Evolutionary conservation across 1,284 basidiomycete species (phyloP).

Genomic region (Malassezia dermatis): DNA sequence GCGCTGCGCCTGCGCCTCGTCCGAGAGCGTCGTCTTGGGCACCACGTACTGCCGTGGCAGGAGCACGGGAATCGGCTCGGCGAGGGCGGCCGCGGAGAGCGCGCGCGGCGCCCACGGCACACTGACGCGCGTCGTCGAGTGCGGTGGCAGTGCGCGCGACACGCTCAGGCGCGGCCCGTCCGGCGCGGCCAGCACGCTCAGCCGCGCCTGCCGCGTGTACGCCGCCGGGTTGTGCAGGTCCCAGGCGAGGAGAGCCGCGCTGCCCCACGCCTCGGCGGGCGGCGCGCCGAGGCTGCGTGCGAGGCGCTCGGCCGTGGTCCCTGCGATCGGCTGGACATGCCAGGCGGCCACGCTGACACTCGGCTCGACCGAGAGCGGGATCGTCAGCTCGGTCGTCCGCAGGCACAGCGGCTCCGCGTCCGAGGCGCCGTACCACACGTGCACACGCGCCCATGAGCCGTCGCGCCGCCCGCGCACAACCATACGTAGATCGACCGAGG

Average conservation of each 20-base stretch:
- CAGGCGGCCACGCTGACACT: constrained; percentile 58
- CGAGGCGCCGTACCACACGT: constrained; percentile 64
- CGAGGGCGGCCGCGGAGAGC: constrained; percentile 56
- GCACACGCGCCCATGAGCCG: constrained; percentile 67
- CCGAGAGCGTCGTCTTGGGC: constrained; percentile 59
- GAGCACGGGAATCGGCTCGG: constrained; percentile 66
- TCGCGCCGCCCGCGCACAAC: constrained; percentile 75
- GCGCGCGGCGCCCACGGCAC: constrained; percentile 65
- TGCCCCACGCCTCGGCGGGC: constrained; percentile 46
- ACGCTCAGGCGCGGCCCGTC: constrained; percentile 52
- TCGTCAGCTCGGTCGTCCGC: constrained; percentile 53
- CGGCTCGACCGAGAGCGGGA: constrained; percentile 82
- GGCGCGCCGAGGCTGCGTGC: not conserved
- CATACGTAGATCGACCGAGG: constrained; percentile 60
- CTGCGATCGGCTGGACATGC: constrained; percentile 29
- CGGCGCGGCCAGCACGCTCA: constrained; percentile 53
- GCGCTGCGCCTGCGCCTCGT: constrained; percentile 57
- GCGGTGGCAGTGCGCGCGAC: constrained; percentile 1
- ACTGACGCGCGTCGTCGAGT: constrained; percentile 56
- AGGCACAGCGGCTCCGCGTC: not conserved
- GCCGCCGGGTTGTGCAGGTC: constrained; percentile 78
- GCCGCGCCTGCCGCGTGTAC: constrained; percentile 71
- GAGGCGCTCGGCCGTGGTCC: not conserved
- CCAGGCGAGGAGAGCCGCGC: constrained; percentile 72
- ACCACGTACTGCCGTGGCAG: constrained; percentile 80